These are phyloP conservation scores for Colletotrichum orbiculare DNA, from an alignment of 2,329 filamentous ascomycete species.

Conservation along the genomic window DNA sequence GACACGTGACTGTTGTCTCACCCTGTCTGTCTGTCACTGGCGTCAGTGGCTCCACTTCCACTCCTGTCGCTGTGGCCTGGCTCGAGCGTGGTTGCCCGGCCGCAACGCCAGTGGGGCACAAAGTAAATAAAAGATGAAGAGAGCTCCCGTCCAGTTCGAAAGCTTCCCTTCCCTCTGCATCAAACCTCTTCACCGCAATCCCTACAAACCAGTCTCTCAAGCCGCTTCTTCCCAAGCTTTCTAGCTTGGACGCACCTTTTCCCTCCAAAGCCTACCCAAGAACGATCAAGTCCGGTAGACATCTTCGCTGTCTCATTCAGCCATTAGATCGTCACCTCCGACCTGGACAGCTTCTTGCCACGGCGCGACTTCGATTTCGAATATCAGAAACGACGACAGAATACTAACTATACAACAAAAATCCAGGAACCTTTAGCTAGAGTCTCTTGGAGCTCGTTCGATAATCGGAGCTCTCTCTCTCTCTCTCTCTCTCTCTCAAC, in stretches of 20 bases:
- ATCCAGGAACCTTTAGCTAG: constrained; percentile 69
- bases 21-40: background rate
- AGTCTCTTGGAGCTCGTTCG: constrained; percentile 69
- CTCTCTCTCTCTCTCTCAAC: constrained; percentile 49
- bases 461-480: constrained; percentile 51
- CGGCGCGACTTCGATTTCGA: constrained; percentile 59
- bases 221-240: constrained; percentile 24
- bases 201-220: constrained; percentile 26
- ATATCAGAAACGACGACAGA: constrained; percentile 52
- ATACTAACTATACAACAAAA: constrained; percentile 63
- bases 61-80: constrained; percentile 3
- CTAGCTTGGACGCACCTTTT: constrained; percentile 39
- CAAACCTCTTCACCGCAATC: constrained; percentile 39
- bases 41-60: constrained; percentile 18
- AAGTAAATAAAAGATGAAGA: constrained; percentile 59
- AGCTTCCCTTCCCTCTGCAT: constrained; percentile 40
- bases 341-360: constrained; percentile 56
- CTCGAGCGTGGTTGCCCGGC: constrained; percentile 38
- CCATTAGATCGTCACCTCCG: constrained; percentile 60
- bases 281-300: constrained; percentile 58
- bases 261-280: constrained; percentile 44
- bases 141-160: constrained; percentile 37
- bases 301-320: constrained; percentile 53
- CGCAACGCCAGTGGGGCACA: constrained; percentile 46
- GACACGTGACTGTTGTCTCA: constrained; percentile 16